These are phyloP conservation scores for Solanum hybrid DNA, from an alignment of 305 asterid genomes.

Conservation along the genomic window DNA sequence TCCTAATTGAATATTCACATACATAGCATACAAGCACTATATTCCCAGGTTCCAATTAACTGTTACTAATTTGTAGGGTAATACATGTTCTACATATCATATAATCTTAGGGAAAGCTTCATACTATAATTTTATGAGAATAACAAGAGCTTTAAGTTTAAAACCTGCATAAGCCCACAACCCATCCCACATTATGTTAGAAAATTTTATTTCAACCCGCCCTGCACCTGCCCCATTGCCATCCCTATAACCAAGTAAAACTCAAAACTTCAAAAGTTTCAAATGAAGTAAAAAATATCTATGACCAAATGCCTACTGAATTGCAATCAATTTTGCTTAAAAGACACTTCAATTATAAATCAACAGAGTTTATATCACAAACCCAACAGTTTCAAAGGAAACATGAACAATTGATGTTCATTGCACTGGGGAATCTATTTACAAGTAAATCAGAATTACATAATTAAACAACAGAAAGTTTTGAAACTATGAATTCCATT, in stretches of 20 bases:
- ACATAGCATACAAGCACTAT: no score
- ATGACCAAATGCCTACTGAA: not conserved
- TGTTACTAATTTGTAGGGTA: not conserved
- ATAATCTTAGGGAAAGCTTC: not conserved
- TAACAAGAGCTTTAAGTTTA: no score
- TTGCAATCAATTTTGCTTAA: not conserved
- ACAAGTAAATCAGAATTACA: not conserved
- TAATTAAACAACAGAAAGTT: not conserved
- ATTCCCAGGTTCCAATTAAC: not conserved
- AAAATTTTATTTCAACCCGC: not conserved
- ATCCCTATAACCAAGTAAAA: not conserved
- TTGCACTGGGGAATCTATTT: not conserved
- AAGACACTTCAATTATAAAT: not conserved
- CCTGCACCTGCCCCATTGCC: not conserved
- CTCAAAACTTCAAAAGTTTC: not conserved
- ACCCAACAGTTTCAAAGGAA: not conserved
- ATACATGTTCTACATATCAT: not conserved
- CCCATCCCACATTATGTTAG: not conserved
- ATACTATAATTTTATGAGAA: not conserved
- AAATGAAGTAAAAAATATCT: not conserved
- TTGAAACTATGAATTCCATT: not conserved
- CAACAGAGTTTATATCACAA: not conserved
- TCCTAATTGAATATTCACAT: not conserved
- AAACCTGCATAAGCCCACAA: not conserved
- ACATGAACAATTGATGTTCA: not conserved